Evolutionary conservation across 495 filamentous ascomycete genomes (phyloP), one percentile per base, ranked within the genome.

Genomic region (Trichocladium uniseriatum): DNA sequence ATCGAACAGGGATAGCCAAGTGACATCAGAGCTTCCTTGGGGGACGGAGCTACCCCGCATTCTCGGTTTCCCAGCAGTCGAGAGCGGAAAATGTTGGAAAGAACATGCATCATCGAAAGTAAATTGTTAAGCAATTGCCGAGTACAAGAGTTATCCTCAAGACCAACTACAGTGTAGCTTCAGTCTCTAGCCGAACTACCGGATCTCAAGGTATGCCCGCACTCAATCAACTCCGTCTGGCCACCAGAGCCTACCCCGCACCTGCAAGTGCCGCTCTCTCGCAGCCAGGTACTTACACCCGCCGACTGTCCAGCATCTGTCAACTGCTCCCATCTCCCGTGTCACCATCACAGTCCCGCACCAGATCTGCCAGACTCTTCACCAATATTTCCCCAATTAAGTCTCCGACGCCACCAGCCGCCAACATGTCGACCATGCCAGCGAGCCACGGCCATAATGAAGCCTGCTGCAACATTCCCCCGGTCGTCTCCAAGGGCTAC

Each of bases 381-480:
- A 22, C 14, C 16, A 6, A 15, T 6, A 2, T 38, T 6, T 16
- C 16, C n/a, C 32, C 32, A 46, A 39, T 15, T 15, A 52, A 11
- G 8, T 24, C 53, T 13, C 3, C 38, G 1, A 21, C 48, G 0
- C 13, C 34, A 20, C 41, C 38, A 47, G 45, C 48, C 54, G 66
- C 64, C 67, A 72, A 57, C 22, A 75, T 75, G 72, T 73, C 72
- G 48, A 67, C 71, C 16, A 73, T 74, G 71, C 68, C 67, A 44
- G 72, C 71, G 10, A 65, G 55, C 56, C 65, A 70, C 63, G 70
- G 72, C 62, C 76, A 79, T 54, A 75, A 64, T 53, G 76, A 80
- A 66, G 84, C 84, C 50, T 66, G 63, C 67, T 86, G 82, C 63
- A 84, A 79, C 52, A 79, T 87, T 35, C 83, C 86, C 0, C 82